These are phyloP conservation scores for Chaetoscypha palmicola DNA, from an alignment of 2,329 filamentous ascomycete species.

Conservation along the genomic window DNA sequence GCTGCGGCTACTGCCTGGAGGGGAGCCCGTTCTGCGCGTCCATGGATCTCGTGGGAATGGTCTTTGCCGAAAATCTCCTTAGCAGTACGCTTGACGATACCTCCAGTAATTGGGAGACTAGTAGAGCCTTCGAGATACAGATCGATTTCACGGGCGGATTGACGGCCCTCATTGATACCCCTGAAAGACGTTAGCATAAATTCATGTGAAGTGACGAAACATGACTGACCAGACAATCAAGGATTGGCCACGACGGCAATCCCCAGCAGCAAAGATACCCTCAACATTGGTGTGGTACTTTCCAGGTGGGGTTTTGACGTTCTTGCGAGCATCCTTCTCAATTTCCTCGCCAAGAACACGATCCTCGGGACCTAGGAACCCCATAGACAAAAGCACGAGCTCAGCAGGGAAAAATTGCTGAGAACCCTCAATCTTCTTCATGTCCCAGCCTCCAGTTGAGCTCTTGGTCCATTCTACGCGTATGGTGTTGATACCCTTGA, in stretches of 20 bases:
- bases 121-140: slow-evolving; percentile 75
- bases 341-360: slow-evolving; percentile 80
- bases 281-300: slow-evolving; percentile 83
- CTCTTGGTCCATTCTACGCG: slow-evolving; percentile 96
- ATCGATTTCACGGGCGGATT: slow-evolving; percentile 88
- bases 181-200: slow-evolving; percentile 40
- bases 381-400: slow-evolving; percentile 91
- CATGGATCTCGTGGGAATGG: slow-evolving; percentile 11
- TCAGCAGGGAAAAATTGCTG: slow-evolving; percentile 97
- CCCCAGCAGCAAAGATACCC: slow-evolving; percentile 88
- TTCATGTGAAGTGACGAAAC: background rate
- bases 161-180: slow-evolving; percentile 96
- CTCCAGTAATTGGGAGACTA: slow-evolving; percentile 80
- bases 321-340: slow-evolving; percentile 88
- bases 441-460: slow-evolving; percentile 86
- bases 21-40: slow-evolving; percentile 21
- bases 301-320: slow-evolving; percentile 86
- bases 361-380: slow-evolving; percentile 90
- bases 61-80: slow-evolving; percentile 51
- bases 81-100: slow-evolving; percentile 80
- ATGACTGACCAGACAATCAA: slow-evolving; percentile 82
- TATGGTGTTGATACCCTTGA: slow-evolving; percentile 93
- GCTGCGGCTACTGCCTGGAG: slow-evolving; percentile 21
- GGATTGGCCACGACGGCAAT: slow-evolving; percentile 90
- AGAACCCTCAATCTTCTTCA: slow-evolving; percentile 92